Percentiles rank a stretch among this genome's conserved stretches.
Evolutionary conservation across 106 monocot genomes (phyloP).

Genomic region (Triglochin maritima): DNA sequence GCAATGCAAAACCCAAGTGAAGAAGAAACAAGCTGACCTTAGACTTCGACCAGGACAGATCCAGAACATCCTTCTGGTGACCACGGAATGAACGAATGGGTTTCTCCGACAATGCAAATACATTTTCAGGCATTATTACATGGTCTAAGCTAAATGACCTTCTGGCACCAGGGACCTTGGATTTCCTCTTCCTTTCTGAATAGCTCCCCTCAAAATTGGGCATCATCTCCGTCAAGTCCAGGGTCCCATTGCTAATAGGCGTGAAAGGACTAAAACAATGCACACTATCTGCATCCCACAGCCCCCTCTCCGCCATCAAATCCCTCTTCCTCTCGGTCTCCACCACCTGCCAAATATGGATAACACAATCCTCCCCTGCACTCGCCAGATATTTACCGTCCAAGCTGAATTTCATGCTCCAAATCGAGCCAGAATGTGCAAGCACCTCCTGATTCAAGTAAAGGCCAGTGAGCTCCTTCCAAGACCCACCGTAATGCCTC

Average conservation of each 20-base stretch:
- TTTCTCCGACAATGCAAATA: slow-evolving; percentile 55
- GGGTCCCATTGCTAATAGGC: slow-evolving; percentile 26
- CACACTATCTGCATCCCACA: slow-evolving; percentile 16
- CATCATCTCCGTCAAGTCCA: slow-evolving; percentile 23
- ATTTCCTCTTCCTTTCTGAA: slow-evolving; percentile 50
- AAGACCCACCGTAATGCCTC: slow-evolving; percentile 36
- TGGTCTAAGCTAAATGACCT: slow-evolving; percentile 62
- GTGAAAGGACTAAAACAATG: slow-evolving; percentile 21
- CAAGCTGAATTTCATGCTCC: slow-evolving; percentile 55
- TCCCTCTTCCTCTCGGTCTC: slow-evolving; percentile 33
- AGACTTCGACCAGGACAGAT: slow-evolving; percentile 96
- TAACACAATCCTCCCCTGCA: slow-evolving; percentile 59
- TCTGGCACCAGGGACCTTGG: slow-evolving; percentile 28
- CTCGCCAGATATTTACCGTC: slow-evolving; percentile 52
- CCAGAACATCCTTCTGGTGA: slow-evolving; percentile 72
- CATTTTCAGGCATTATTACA: slow-evolving; percentile 46
- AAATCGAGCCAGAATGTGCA: slow-evolving; percentile 58
- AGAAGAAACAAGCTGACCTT: slow-evolving; percentile 31
- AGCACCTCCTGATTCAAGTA: slow-evolving; percentile 63
- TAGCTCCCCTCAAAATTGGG: slow-evolving; percentile 32
- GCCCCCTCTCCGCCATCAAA: slow-evolving; percentile 15
- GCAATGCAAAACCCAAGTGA: too few relatives aligned
- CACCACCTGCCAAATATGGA: slow-evolving; percentile 55
- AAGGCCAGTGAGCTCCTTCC: slow-evolving; percentile 48
- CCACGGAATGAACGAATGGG: slow-evolving; percentile 66